A percentile compares a stretch with the other conserved stretches of the same genome.
These are phyloP conservation scores for Nannochloris sp. DNA, from an alignment of 139 green algal species.

Conservation along the genomic window DNA sequence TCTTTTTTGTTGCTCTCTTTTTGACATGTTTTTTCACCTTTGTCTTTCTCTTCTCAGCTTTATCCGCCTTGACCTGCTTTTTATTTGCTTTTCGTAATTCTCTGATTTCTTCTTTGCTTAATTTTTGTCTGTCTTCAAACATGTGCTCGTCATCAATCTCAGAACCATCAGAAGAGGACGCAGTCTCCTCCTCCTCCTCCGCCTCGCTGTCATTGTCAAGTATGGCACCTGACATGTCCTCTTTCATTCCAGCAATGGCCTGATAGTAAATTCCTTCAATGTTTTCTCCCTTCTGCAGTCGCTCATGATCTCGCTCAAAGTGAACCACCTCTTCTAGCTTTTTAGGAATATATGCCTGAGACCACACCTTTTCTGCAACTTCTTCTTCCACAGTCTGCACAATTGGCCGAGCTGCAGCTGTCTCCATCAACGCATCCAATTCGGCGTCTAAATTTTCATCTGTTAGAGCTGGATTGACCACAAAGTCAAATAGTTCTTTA, in stretches of 20 bases:
- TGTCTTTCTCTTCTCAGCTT: slow-evolving; percentile 73
- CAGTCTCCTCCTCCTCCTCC: slow-evolving; percentile 6
- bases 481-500: slow-evolving; percentile 96
- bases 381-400: slow-evolving; percentile 25
- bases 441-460: slow-evolving; percentile 57
- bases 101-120: slow-evolving; percentile 44
- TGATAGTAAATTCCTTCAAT: slow-evolving; percentile 93
- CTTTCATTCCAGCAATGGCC: slow-evolving; percentile 66
- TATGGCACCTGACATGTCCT: slow-evolving; percentile 66
- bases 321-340: slow-evolving; percentile 79
- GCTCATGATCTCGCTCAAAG: slow-evolving; percentile 75
- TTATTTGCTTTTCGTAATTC: slow-evolving; percentile 61
- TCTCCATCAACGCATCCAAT: slow-evolving; percentile 64
- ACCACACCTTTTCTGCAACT: slow-evolving; percentile 30
- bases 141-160: slow-evolving; percentile 21
- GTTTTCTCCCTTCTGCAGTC: slow-evolving; percentile 38
- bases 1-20: slow-evolving; percentile 59
- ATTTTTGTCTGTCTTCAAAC: slow-evolving; percentile 23
- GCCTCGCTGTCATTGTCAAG: neutral
- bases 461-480: slow-evolving; percentile 79
- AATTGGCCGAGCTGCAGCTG: slow-evolving; percentile 26
- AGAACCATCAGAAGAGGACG: slow-evolving; percentile 12
- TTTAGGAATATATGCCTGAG: slow-evolving; percentile 88
- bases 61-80: slow-evolving; percentile 75
- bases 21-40: slow-evolving; percentile 95